These are phyloP conservation scores for Kodamaea lidongshanica DNA, from an alignment of 805 yeast species.

Conservation along the genomic window DNA sequence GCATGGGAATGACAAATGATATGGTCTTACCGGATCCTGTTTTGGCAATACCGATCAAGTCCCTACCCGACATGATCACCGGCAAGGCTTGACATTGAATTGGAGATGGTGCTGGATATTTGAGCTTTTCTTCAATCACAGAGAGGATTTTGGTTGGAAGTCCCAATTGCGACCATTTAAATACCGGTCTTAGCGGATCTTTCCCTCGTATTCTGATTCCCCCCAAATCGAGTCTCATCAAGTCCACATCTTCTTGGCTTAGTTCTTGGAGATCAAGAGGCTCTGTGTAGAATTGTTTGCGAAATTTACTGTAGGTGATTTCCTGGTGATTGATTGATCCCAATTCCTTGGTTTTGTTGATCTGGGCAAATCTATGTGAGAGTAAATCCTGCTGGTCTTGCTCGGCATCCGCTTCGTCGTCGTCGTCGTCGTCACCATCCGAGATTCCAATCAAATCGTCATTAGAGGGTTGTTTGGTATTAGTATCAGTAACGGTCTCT, in stretches of 20 bases:
- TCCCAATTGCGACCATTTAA: conserved; percentile 78
- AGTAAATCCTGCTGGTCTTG: conserved; percentile 26
- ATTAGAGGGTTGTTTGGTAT: conserved; percentile 14
- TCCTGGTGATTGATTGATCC: conserved; percentile 41
- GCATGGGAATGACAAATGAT: conserved; percentile 76
- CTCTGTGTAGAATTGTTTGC: conserved; percentile 58
- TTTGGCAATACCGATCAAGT: conserved; percentile 88
- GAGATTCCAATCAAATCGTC: too few species aligned
- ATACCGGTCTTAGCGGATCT: conserved; percentile 56
- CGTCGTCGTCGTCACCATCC: conserved; percentile 12
- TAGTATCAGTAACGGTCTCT: not conserved
- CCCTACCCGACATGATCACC: conserved; percentile 81
- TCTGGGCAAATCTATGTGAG: conserved; percentile 32
- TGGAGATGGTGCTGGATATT: conserved; percentile 66
- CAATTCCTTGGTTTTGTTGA: conserved; percentile 47
- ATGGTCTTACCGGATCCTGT: conserved; percentile 97
- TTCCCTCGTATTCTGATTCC: conserved; percentile 63
- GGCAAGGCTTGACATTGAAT: conserved; percentile 92
- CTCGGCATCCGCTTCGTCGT: conserved; percentile 18
- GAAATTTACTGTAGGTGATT: conserved; percentile 46
- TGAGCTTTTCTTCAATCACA: conserved; percentile 44
- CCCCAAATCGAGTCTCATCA: conserved; percentile 46
- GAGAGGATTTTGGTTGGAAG: conserved; percentile 54
- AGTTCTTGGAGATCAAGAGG: conserved; percentile 46
- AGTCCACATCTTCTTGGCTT: conserved; percentile 50